Evolutionary conservation across 129 eudicot genomes (phyloP).

Genomic region (Dittrichia graveolens): DNA sequence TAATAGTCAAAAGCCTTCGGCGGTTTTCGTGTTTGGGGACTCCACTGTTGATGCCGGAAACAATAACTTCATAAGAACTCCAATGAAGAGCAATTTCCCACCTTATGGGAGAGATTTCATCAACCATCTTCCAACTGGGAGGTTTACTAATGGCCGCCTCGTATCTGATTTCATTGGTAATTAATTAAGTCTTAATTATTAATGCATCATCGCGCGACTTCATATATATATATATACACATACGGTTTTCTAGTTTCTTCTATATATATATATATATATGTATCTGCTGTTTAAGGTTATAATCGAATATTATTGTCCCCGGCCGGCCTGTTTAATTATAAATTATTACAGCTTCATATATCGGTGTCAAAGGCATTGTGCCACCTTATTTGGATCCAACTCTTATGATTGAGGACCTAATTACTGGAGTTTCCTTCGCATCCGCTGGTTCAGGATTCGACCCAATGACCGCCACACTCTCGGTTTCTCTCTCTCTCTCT

Average conservation of each 20-base stretch:
- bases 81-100: conserved; percentile 42
- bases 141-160: conserved; percentile 52
- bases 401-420: conserved; percentile 58
- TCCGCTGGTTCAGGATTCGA: conserved; percentile 79
- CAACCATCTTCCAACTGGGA: conserved; percentile 49
- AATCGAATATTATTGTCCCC: neutral
- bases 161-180: conserved; percentile 48
- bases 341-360: conserved; percentile 48
- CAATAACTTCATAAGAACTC: conserved; percentile 40
- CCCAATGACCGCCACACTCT: conserved; percentile 52
- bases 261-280: neutral
- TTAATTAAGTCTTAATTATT: too few relatives aligned
- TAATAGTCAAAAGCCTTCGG: conserved; percentile 19
- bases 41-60: conserved; percentile 50
- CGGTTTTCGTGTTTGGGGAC: conserved; percentile 49
- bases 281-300: neutral
- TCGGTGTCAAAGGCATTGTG: conserved; percentile 54
- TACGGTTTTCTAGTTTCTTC: neutral
- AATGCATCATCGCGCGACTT: too few relatives aligned
- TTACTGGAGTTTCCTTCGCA: conserved; percentile 79
- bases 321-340: neutral
- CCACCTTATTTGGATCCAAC: conserved; percentile 84
- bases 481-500: conserved; percentile 48
- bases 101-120: conserved; percentile 54
- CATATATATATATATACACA: neutral